Evolutionary conservation across 2,329 filamentous ascomycete genomes (phyloP), one percentile per base, ranked within the genome.

Genomic region (Pezicula rhizophila): DNA sequence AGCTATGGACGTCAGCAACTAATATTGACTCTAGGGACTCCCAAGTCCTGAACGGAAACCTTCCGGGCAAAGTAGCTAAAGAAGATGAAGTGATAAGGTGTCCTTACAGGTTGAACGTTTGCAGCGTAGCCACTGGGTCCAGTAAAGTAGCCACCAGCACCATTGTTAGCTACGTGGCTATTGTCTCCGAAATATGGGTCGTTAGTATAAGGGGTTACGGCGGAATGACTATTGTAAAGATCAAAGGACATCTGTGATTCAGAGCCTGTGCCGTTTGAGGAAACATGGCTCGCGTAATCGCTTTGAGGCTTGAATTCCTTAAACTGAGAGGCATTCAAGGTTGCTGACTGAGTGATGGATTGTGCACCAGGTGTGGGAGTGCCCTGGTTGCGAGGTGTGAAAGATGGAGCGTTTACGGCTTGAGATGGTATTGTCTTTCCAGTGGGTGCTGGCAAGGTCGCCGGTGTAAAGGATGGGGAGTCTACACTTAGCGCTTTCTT

Each of bases 401-500:
- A 95, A 4, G 88, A 83, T 17, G 89, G 87, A 18, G 92, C 93
- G 65, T 80, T 93, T n/a, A 87, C 91, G 48, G 89, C 87, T 68
- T 95, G 90, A 1, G 90, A 89, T 7, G 91, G 93, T 55, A 97
- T 90, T 8, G 60, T 84, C 8, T 84, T 78, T 60, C 86, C 86
- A 68, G 89, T 89, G 1, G 71, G 68, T 20, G 70, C 68, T 39
- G 76, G 61, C 39, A 75, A 59, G 50, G 66, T 71, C 12, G 79
- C 73, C 5, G 92, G 92, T 0, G 89, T 96, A 66, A 99, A 99
- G 42, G 92, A 89, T 11, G 93, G 92, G 8, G 93, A 97, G 62
- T 97, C 93, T 63, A 96, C 93, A 67, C 95, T 99, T 57, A 99
- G 77, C 25, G 85, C 76, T 68, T 90, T 93, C 68, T 89, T 89